Evolutionary conservation across 2,329 filamentous ascomycete species (phyloP).

Genomic region (Xenoacremonium recifei): DNA sequence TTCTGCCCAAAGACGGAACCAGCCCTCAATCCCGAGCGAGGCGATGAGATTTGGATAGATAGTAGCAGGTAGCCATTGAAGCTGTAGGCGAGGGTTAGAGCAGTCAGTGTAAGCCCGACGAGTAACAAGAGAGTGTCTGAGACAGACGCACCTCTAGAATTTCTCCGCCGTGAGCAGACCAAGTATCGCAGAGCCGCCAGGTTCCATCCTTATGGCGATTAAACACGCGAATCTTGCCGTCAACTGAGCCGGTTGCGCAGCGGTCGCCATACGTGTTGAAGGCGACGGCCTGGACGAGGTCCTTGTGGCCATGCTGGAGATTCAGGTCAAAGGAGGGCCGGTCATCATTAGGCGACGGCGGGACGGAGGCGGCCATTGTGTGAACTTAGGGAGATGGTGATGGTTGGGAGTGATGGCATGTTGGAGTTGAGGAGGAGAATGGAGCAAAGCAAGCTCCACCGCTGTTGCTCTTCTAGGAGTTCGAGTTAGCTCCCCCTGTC

Average conservation of each 20-base stretch:
- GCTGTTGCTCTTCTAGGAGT: too few relatives aligned
- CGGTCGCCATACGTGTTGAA: slow-evolving; percentile 93
- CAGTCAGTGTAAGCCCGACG: slow-evolving; percentile 10
- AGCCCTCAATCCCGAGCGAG: slow-evolving; percentile 85
- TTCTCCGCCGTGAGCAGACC: slow-evolving; percentile 87
- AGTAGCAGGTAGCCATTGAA: slow-evolving; percentile 91
- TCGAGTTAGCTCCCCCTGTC: slow-evolving; percentile 20
- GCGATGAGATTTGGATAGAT: slow-evolving; percentile 83
- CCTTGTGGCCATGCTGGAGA: slow-evolving; percentile 72
- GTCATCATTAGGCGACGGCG: slow-evolving; percentile 42
- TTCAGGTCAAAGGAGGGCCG: slow-evolving; percentile 55
- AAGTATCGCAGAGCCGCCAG: slow-evolving; percentile 82
- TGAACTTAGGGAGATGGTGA: slow-evolving; percentile 10
- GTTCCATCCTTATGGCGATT: slow-evolving; percentile 74
- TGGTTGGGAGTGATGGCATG: slow-evolving; percentile 18
- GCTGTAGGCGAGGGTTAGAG: slow-evolving; percentile 44
- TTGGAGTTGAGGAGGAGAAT: slow-evolving; percentile 10
- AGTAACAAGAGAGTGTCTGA: slow-evolving; percentile 2
- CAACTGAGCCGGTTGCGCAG: slow-evolving; percentile 86
- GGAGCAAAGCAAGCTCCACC: slow-evolving; percentile 21
- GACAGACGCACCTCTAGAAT: slow-evolving; percentile 75
- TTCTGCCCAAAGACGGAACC: slow-evolving; percentile 90
- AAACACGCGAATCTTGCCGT: slow-evolving; percentile 91
- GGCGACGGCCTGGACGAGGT: slow-evolving; percentile 79
- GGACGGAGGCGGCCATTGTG: slow-evolving; percentile 29